These are phyloP conservation scores for Talaromyces rugulosus DNA, from an alignment of 2,329 filamentous ascomycete species.

Conservation along the genomic window DNA sequence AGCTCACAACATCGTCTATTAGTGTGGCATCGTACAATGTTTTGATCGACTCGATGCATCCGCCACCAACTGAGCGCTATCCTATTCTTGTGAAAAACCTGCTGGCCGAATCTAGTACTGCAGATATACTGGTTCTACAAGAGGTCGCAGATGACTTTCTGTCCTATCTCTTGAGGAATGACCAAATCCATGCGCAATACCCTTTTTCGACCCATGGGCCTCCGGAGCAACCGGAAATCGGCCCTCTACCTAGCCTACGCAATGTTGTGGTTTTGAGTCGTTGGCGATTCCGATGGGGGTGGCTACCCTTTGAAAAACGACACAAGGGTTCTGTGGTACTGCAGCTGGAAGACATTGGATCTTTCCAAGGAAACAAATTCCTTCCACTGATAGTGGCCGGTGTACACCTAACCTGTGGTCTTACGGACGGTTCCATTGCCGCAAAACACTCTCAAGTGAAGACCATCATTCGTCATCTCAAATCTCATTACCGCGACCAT, in stretches of 20 bases:
- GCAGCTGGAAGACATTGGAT: constrained; percentile 35
- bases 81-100: constrained; percentile 32
- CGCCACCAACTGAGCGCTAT: constrained; percentile 33
- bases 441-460: constrained; percentile 56
- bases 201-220: constrained; percentile 57
- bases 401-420: constrained; percentile 59
- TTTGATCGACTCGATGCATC: constrained; percentile 35
- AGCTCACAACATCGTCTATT: constrained; percentile 16
- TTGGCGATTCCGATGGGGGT: constrained; percentile 53
- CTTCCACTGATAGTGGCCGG: constrained; percentile 50
- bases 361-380: constrained; percentile 25
- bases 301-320: constrained; percentile 49
- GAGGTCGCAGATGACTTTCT: constrained; percentile 65
- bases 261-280: constrained; percentile 60
- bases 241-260: constrained; percentile 56
- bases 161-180: constrained; percentile 48
- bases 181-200: constrained; percentile 47
- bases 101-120: constrained; percentile 26
- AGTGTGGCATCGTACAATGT: constrained; percentile 43
- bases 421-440: constrained; percentile 56
- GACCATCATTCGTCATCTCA: constrained; percentile 47
- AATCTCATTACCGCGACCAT: constrained; percentile 35
- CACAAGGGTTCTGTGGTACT: constrained; percentile 58
- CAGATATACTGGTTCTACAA: constrained; percentile 48
- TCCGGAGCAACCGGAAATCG: constrained; percentile 48